phyloP scores from a whole-genome alignment of 2,329 filamentous ascomycete species.

The Verticillium alfalfae region DNA sequence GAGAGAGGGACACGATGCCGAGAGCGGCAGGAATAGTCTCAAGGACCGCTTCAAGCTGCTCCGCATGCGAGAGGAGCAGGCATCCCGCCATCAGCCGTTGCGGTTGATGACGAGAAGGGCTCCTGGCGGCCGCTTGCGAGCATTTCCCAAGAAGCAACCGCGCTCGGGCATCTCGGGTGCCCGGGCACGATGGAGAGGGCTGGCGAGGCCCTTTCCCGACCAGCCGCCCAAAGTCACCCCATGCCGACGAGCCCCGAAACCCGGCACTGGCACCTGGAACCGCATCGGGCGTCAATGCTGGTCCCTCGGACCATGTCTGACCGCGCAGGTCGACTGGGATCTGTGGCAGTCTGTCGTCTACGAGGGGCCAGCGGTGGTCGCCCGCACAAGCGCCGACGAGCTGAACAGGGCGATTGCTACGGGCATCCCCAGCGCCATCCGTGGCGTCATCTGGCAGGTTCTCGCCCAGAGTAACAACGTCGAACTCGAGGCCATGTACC shows the following conservation, averaged over 20 bases:
- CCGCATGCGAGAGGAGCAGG: constrained; percentile 68
- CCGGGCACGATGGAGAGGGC: constrained; percentile 5
- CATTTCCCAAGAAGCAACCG: not conserved
- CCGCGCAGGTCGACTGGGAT: constrained; percentile 89
- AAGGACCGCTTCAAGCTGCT: constrained; percentile 76
- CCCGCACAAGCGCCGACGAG: constrained; percentile 81
- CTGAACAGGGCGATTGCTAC: constrained; percentile 85
- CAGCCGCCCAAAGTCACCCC: constrained; percentile 25
- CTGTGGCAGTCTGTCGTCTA: constrained; percentile 96
- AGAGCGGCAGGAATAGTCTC: constrained; percentile 55
- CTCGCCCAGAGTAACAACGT: constrained; percentile 92
- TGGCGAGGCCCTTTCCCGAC: not conserved
- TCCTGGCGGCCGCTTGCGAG: constrained; percentile 17
- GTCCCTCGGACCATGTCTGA: constrained; percentile 65
- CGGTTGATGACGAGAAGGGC: constrained; percentile 49
- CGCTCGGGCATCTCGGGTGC: constrained; percentile 12
- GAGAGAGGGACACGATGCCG: constrained; percentile 42
- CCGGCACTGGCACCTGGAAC: constrained; percentile 76
- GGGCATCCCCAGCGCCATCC: constrained; percentile 89
- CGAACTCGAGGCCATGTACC: constrained; percentile 82
- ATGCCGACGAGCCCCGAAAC: constrained; percentile 62
- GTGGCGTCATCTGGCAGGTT: constrained; percentile 98
- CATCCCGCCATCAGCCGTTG: constrained; percentile 37
- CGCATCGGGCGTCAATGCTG: constrained; percentile 72
- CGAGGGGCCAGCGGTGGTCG: constrained; percentile 83